A percentile compares a stretch with the other conserved stretches of the same genome.
These are phyloP conservation scores for Aspergillus phoenicis DNA, from an alignment of 2,329 filamentous ascomycete genomes.

Conservation along the genomic window DNA sequence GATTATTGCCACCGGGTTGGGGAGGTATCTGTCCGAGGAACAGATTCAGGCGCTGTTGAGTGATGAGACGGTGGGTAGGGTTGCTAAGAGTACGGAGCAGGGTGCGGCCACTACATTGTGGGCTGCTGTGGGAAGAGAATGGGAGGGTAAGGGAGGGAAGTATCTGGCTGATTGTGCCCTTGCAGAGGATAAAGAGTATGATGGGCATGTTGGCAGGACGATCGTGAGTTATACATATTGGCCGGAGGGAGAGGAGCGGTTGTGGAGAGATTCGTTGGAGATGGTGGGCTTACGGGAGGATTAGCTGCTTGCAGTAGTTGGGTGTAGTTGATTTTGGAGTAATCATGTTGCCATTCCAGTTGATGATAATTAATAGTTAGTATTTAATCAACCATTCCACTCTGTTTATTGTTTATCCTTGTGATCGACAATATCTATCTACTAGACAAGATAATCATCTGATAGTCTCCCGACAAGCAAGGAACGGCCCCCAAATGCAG, in stretches of 20 bases:
- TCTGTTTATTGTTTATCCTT: no score
- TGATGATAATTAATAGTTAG: background rate
- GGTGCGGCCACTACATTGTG: conserved; percentile 37
- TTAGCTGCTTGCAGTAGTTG: background rate
- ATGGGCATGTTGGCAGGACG: conserved; percentile 15
- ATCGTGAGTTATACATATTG: conserved; percentile 31
- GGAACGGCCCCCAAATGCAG: no score
- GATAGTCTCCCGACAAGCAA: no score
- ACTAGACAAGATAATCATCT: no score
- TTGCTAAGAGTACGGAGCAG: conserved; percentile 38
- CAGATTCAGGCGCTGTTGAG: conserved; percentile 11
- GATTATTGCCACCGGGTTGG: conserved; percentile 1
- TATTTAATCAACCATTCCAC: background rate
- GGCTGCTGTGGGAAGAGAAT: background rate
- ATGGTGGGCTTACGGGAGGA: conserved; percentile 24
- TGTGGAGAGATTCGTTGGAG: conserved; percentile 35
- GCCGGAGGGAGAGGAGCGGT: conserved; percentile 29
- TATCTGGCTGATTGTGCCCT: conserved; percentile 37
- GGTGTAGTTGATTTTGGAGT: background rate
- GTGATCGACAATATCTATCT: no score
- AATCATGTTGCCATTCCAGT: background rate
- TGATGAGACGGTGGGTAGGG: conserved; percentile 17
- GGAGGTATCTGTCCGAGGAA: background rate
- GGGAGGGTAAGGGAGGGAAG: conserved; percentile 32
- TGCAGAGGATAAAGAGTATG: conserved; percentile 19